These are phyloP conservation scores for Talaromyces islandicus DNA, from an alignment of 2,329 filamentous ascomycete genomes.

Conservation along the genomic window DNA sequence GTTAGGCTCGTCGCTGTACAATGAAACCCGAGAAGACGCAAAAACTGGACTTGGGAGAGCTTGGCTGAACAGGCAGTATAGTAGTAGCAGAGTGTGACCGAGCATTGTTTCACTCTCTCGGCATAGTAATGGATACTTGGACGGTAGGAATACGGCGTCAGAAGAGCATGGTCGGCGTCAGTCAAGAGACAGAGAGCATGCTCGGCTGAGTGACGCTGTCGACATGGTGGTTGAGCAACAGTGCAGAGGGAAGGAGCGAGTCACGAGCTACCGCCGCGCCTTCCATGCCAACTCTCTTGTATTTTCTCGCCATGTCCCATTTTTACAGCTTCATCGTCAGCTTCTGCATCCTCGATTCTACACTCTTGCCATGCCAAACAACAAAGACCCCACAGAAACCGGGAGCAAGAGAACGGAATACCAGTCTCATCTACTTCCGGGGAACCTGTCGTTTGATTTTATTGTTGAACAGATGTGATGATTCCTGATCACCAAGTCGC, in stretches of 20 bases:
- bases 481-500: background rate
- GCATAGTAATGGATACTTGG: background rate
- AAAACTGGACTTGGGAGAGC: background rate
- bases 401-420: background rate
- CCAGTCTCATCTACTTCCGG: background rate
- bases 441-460: background rate
- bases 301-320: background rate
- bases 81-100: background rate
- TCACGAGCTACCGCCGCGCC: background rate
- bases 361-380: background rate
- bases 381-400: background rate
- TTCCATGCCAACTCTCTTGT: background rate
- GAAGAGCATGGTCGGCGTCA: background rate
- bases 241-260: background rate
- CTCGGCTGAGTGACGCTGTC: background rate
- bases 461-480: background rate
- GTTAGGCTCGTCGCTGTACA: background rate
- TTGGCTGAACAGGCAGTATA: background rate
- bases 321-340: background rate
- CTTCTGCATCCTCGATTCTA: background rate
- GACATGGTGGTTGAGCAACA: background rate
- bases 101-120: background rate
- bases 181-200: background rate
- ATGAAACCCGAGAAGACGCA: background rate
- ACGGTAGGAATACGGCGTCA: background rate